Percentiles rank a stretch among this genome's conserved stretches.
Conservation (phyloP, 352 stramenopile genomes). For the Globisporangium nunn region DNA sequence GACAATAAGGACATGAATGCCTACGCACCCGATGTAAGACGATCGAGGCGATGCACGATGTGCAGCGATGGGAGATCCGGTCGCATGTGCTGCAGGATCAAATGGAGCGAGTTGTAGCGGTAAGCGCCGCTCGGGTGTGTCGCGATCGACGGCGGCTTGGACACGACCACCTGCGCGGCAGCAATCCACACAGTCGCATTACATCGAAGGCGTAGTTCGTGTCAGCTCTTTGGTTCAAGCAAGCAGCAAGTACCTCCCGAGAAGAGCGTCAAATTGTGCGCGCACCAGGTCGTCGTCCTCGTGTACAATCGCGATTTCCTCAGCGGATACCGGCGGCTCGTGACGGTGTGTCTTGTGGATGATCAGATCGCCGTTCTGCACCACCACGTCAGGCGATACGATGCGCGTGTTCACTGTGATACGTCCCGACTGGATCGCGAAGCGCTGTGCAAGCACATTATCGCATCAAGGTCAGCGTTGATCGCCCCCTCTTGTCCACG, state of each 20-base stretch:
- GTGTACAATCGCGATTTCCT: constrained; percentile 72
- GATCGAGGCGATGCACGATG: constrained; percentile 94
- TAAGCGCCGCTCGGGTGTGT: constrained; percentile 95
- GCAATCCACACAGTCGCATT: not conserved
- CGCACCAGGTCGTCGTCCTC: constrained; percentile 72
- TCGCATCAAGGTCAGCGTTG: no score
- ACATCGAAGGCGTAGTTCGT: not conserved
- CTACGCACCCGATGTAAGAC: constrained; percentile 88
- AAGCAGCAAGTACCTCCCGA: not conserved
- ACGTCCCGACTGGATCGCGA: constrained; percentile 89
- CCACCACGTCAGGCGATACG: constrained; percentile 63
- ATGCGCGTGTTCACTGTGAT: constrained; percentile 91
- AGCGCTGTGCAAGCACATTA: constrained; percentile 41
- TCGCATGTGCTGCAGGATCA: constrained; percentile 62
- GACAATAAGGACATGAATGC: not conserved
- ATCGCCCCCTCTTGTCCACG: no score
- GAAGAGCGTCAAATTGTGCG: not conserved
- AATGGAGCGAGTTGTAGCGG: constrained; percentile 92
- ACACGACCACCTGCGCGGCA: constrained; percentile 61
- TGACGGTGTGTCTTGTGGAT: constrained; percentile 94
- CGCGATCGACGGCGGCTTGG: constrained; percentile 89
- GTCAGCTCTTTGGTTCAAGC: not conserved
- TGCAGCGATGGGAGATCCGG: constrained; percentile 67
- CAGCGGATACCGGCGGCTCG: constrained; percentile 90
- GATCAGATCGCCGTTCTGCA: constrained; percentile 93